Conservation (phyloP, 2,329 filamentous ascomycete species). For the Ceratocystis huliohia region DNA sequence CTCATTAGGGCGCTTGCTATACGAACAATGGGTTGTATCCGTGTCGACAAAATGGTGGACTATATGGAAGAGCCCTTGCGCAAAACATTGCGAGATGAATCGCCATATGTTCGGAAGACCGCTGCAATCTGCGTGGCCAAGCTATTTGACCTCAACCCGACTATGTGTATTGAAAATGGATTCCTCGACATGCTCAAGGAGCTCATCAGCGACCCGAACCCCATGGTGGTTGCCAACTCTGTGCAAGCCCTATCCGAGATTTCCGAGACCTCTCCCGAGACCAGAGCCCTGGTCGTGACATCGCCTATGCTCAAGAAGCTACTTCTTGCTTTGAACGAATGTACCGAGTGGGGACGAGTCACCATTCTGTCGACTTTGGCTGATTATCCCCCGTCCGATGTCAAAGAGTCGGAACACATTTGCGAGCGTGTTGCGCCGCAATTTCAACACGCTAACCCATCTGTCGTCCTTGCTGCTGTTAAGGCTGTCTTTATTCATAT, state of each 20-base stretch:
- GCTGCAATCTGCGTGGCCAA: conserved; percentile 97
- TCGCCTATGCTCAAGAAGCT: conserved; percentile 82
- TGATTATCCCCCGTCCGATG: conserved; percentile 72
- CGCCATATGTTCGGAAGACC: conserved; percentile 95
- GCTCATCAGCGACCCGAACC: conserved; percentile 91
- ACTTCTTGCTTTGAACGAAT: conserved; percentile 91
- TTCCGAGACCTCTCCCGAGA: conserved; percentile 78
- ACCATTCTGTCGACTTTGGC: conserved; percentile 84
- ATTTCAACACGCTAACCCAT: conserved; percentile 96
- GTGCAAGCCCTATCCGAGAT: conserved; percentile 92
- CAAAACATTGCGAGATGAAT: conserved; percentile 94
- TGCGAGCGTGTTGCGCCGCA: conserved; percentile 93
- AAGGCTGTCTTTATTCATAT: conserved; percentile 98
- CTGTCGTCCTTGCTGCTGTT: conserved; percentile 91
- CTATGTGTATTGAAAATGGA: conserved; percentile 90
- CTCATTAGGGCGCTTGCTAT: conserved; percentile 89
- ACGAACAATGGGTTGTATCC: conserved; percentile 95
- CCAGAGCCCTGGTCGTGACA: conserved; percentile 71
- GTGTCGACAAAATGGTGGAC: conserved; percentile 98
- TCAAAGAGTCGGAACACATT: conserved; percentile 95
- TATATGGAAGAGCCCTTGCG: conserved; percentile 98
- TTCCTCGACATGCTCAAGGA: conserved; percentile 91
- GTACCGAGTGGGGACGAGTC: conserved; percentile 94
- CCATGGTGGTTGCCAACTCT: conserved; percentile 97
- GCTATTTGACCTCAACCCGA: conserved; percentile 85